phyloP scores from a whole-genome alignment of 805 yeast genomes.

The Candida gorgasii region DNA sequence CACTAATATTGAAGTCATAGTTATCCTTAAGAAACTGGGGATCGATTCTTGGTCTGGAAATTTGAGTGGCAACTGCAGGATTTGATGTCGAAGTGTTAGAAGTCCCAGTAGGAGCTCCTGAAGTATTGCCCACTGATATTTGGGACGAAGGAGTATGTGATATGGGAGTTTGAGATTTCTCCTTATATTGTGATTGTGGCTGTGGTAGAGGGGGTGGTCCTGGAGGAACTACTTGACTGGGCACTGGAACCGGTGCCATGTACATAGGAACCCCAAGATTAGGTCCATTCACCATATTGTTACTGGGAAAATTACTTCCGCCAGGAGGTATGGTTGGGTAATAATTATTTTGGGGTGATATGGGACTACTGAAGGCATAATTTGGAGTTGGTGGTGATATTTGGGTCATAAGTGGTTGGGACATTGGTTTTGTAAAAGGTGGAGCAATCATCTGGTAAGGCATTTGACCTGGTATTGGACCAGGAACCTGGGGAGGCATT shows the following conservation, averaged over 20 bases:
- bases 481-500: background rate
- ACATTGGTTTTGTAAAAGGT: background rate
- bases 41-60: conserved; percentile 2
- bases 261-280: no score
- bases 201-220: no score
- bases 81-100: background rate
- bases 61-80: no score
- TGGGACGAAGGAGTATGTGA: background rate
- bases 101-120: background rate
- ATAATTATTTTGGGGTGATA: conserved; percentile 1
- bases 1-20: conserved; percentile 25
- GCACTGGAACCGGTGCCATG: background rate
- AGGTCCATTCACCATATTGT: background rate
- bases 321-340: background rate
- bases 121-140: background rate
- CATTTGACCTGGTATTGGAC: background rate
- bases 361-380: background rate
- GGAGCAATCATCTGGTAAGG: background rate
- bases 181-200: no score
- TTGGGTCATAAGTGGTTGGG: background rate
- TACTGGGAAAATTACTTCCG: background rate
- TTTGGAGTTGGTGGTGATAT: background rate
- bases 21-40: conserved; percentile 19
- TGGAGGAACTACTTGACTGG: no score
- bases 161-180: background rate